Evolutionary conservation across 1,139 yeast species (phyloP).

Genomic region (Kodamaea derodonti): DNA sequence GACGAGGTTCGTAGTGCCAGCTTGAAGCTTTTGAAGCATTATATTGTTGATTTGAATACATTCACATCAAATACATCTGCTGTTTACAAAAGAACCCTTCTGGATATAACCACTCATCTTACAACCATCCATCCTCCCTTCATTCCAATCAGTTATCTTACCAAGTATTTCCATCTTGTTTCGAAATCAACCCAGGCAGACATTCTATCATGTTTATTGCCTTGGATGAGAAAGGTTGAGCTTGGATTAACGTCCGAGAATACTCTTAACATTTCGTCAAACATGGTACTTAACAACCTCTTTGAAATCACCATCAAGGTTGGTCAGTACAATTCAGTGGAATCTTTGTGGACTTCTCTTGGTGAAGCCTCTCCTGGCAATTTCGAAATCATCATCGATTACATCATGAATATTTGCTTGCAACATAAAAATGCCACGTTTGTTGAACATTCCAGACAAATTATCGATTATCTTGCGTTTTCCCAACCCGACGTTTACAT

Average conservation of each 20-base stretch:
- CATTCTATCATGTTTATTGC: conserved; percentile 71
- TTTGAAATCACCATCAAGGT: conserved; percentile 82
- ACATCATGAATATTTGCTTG: conserved; percentile 63
- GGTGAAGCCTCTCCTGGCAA: conserved; percentile 70
- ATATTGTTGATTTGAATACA: conserved; percentile 20
- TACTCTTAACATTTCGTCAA: too few species aligned
- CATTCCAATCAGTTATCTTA: conserved; percentile 66
- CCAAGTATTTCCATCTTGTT: conserved; percentile 65
- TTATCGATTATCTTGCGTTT: conserved; percentile 67
- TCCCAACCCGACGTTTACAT: conserved; percentile 58
- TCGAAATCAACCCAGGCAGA: conserved; percentile 60
- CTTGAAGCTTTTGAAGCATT: conserved; percentile 49
- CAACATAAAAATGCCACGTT: conserved; percentile 68
- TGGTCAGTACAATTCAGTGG: conserved; percentile 81
- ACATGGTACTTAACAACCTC: conserved; percentile 77
- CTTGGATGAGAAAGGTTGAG: conserved; percentile 86
- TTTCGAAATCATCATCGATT: conserved; percentile 69
- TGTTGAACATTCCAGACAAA: conserved; percentile 77
- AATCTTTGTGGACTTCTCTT: conserved; percentile 90
- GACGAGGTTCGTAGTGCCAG: conserved; percentile 61
- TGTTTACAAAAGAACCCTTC: conserved; percentile 73
- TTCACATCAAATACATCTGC: conserved; percentile 59
- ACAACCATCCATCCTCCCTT: conserved; percentile 57
- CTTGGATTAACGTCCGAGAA: conserved; percentile 37
- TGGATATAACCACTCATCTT: conserved; percentile 61